A percentile compares a stretch with the other conserved stretches of the same genome.
Evolutionary conservation across 2,329 filamentous ascomycete species (phyloP).

Genomic region (Curvularia lunata): DNA sequence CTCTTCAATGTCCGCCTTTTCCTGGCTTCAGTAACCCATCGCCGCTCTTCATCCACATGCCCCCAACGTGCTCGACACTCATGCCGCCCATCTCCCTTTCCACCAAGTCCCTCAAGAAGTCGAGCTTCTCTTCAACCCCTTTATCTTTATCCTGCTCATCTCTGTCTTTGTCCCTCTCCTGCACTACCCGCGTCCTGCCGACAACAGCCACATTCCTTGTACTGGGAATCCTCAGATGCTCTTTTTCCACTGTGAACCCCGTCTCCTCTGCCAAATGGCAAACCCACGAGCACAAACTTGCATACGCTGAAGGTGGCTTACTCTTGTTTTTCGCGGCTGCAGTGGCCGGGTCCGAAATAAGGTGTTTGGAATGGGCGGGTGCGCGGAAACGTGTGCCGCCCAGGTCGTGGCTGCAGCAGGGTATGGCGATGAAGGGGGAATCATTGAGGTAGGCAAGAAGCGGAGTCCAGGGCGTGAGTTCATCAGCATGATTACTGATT

Average conservation of each 20-base stretch:
- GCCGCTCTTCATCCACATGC: slow-evolving; percentile 60
- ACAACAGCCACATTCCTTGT: slow-evolving; percentile 85
- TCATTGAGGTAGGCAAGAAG: slow-evolving; percentile 77
- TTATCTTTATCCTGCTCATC: slow-evolving; percentile 47
- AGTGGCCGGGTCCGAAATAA: slow-evolving; percentile 24
- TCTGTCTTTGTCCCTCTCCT: slow-evolving; percentile 50
- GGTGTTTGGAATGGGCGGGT: slow-evolving; percentile 33
- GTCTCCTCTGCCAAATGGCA: slow-evolving; percentile 71
- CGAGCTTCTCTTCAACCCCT: not conserved
- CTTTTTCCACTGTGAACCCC: slow-evolving; percentile 78
- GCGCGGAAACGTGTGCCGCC: slow-evolving; percentile 77
- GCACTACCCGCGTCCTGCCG: slow-evolving; percentile 63
- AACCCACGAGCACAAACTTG: slow-evolving; percentile 82
- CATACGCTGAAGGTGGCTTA: slow-evolving; percentile 73
- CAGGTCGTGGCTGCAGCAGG: slow-evolving; percentile 91
- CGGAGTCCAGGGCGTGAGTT: slow-evolving; percentile 95
- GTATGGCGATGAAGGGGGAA: slow-evolving; percentile 88
- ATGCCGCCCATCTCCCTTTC: slow-evolving; percentile 57
- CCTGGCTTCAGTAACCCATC: slow-evolving; percentile 54
- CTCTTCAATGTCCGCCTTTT: slow-evolving; percentile 50
- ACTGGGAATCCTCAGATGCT: slow-evolving; percentile 88
- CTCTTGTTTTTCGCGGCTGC: slow-evolving; percentile 38
- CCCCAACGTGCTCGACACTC: slow-evolving; percentile 53
- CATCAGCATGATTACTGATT: slow-evolving; percentile 95
- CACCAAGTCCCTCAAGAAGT: slow-evolving; percentile 62